Evolutionary conservation across 148 eudicot species (phyloP), one percentile per base, ranked within the genome.

Genomic region (Amaranthus hypochondriacus): DNA sequence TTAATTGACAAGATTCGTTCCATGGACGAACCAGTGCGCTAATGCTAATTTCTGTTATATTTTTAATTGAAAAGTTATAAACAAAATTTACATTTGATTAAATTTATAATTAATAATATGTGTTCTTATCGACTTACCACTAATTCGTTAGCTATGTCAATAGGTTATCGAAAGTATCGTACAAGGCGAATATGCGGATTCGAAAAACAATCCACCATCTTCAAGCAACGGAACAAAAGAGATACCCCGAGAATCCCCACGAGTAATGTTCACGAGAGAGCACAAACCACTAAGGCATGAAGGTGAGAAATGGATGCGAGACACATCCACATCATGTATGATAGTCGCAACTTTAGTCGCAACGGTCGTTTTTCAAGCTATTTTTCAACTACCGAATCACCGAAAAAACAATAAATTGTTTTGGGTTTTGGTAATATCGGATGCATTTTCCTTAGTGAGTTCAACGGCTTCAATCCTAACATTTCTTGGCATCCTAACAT

Each of bases 321-420:
- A 63, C 18, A 63, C 49, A 6, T 2, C 66, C 65, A 63, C 66
- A 55, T 78, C 84, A 4, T 81, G 79, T 73, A 75, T 78, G 79
- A 72, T 84, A 7, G 82, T 84, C 5, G 81, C 84, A 3, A 69
- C 83, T n/a, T 75, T 84, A 1, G 76, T 84, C 44, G 63, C 81
- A 5, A 67, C 82, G 7, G 72, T 84, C 2, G 63, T 78, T 6
- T 64, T 63, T 11, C 47, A 46, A 5, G 76, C 76, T 4, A 6
- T 54, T 6, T 64, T 55, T 3, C 66, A 73, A 73, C 55, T 21
- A 0, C 86, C 78, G 5, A 75, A 71, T n/a, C 70, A 81, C 73
- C 85, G 0, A 1, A 39, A 60, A 15, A 46, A 64, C 50, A 5
- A 57, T 12, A 70, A 11, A 53, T 8, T 65, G 4, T 79, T 82